phyloP scores from a whole-genome alignment of 768 basidiomycete genomes.

The Pleurotus platypus region DNA sequence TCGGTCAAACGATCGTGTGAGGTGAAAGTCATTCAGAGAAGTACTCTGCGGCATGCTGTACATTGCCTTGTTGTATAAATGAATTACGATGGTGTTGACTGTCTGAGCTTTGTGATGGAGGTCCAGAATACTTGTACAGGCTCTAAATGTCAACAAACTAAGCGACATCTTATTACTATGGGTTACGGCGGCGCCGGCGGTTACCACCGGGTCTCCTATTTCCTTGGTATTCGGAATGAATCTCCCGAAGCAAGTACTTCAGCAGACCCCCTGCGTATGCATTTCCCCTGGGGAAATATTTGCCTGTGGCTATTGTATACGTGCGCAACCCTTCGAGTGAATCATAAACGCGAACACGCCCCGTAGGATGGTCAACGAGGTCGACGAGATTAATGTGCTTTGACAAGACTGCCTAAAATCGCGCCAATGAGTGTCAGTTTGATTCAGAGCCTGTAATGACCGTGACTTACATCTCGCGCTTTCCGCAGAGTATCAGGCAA shows the following conservation, averaged over 20 bases:
- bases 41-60: too few species aligned
- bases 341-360: slow-evolving; percentile 14
- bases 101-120: too few species aligned
- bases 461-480: slow-evolving; percentile 23
- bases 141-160: too few species aligned
- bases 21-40: too few species aligned
- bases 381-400: slow-evolving; percentile 38
- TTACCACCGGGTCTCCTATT: not conserved
- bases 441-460: not conserved
- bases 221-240: slow-evolving; percentile 6
- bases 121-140: too few species aligned
- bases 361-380: slow-evolving; percentile 21
- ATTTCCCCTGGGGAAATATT: slow-evolving; percentile 27
- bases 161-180: too few species aligned
- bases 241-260: slow-evolving; percentile 26
- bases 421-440: not conserved
- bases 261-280: slow-evolving; percentile 28
- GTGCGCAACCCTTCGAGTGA: slow-evolving; percentile 23
- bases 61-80: too few species aligned
- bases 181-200: not conserved
- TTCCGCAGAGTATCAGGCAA: slow-evolving; percentile 20
- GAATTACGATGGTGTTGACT: too few species aligned
- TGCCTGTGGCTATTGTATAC: slow-evolving; percentile 23
- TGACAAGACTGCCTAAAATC: slow-evolving; percentile 19
- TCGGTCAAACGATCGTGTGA: too few species aligned